A percentile compares a stretch with the other conserved stretches of the same genome.
phyloP scores from a whole-genome alignment of 2,329 filamentous ascomycete genomes.

The Whalleya microplaca region DNA sequence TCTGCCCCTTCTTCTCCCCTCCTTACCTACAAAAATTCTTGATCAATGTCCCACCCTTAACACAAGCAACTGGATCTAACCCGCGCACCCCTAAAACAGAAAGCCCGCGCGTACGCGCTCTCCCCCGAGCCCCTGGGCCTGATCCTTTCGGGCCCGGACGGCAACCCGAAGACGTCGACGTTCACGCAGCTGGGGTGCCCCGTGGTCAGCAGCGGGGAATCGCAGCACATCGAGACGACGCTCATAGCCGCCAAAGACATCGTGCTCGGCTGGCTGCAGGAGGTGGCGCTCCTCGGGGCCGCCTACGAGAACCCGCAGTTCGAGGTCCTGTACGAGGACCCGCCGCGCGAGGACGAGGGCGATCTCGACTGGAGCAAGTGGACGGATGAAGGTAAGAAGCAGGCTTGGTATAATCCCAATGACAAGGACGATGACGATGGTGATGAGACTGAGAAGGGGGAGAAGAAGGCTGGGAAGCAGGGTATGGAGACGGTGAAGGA shows the following conservation, averaged over 20 bases:
- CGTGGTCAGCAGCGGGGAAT: slow-evolving; percentile 69
- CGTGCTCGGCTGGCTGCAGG: slow-evolving; percentile 65
- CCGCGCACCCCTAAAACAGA: slow-evolving; percentile 42
- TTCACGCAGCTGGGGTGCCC: slow-evolving; percentile 63
- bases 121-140: slow-evolving; percentile 55
- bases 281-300: slow-evolving; percentile 48
- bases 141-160: slow-evolving; percentile 56
- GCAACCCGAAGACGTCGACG: slow-evolving; percentile 45
- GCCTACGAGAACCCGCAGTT: slow-evolving; percentile 47
- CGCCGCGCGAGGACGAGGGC: slow-evolving; percentile 6
- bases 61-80: slow-evolving; percentile 28
- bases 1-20: not conserved
- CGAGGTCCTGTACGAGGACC: slow-evolving; percentile 32
- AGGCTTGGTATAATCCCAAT: too few species aligned
- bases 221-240: slow-evolving; percentile 61
- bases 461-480: not conserved
- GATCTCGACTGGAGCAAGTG: slow-evolving; percentile 36
- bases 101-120: slow-evolving; percentile 64
- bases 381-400: slow-evolving; percentile 5
- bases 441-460: not conserved
- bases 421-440: not conserved
- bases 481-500: slow-evolving; percentile 1
- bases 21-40: not conserved
- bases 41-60: slow-evolving; percentile 13
- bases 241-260: slow-evolving; percentile 57